Conservation (phyloP, 75 land plant species). For the Picea glauca region DNA sequence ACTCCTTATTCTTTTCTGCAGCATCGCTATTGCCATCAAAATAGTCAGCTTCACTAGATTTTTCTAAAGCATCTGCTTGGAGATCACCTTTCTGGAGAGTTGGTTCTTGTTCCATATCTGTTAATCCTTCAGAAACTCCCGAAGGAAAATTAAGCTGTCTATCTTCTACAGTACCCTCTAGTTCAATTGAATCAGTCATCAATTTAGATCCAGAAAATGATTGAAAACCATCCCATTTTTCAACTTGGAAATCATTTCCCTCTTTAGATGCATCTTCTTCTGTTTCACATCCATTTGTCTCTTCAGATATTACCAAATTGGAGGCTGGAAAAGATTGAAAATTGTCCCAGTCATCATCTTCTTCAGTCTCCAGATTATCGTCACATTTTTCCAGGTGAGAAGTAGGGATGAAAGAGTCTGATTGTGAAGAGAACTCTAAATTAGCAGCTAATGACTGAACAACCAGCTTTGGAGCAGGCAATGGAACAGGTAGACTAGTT, state of each 20-base stretch:
- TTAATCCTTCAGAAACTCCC: background rate
- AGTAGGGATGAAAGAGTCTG: background rate
- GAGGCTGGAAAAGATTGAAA: slow-evolving; percentile 47
- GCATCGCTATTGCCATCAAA: background rate
- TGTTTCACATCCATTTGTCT: background rate
- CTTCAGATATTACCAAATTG: slow-evolving; percentile 1
- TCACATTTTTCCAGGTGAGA: background rate
- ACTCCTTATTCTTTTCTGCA: background rate
- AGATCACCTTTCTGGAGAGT: background rate
- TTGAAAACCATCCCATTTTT: slow-evolving; percentile 9
- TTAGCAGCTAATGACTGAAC: slow-evolving; percentile 18
- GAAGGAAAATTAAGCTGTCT: background rate
- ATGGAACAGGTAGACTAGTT: slow-evolving; percentile 15
- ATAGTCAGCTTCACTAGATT: background rate
- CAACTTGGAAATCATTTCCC: background rate
- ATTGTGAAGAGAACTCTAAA: slow-evolving; percentile 10
- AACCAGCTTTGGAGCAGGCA: slow-evolving; percentile 37
- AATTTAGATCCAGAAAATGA: background rate
- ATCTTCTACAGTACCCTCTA: background rate
- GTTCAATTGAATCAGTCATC: background rate
- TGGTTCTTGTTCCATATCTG: background rate
- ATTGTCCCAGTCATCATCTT: slow-evolving; percentile 63
- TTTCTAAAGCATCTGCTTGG: slow-evolving; percentile 2
- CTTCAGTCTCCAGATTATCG: slow-evolving; percentile 23
- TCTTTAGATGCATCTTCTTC: background rate